A percentile compares a stretch with the other conserved stretches of the same genome.
Evolutionary conservation across 805 yeast species (phyloP).

Genomic region (Wickerhamomyces xylosicus): DNA sequence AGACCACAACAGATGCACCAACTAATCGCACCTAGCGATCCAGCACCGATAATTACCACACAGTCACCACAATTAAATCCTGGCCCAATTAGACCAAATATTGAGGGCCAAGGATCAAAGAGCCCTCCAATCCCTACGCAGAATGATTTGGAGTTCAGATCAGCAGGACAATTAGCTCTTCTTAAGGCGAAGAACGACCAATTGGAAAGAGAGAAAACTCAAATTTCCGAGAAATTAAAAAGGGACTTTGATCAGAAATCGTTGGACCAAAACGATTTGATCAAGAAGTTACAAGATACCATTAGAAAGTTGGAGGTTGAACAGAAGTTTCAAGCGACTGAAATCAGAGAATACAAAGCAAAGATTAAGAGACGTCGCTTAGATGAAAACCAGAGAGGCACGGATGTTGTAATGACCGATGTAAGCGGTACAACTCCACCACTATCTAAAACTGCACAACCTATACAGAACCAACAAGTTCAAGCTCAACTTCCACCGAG

Average conservation of each 20-base stretch:
- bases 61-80: background rate
- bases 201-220: slow-evolving; percentile 38
- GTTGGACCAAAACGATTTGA: slow-evolving; percentile 23
- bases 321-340: slow-evolving; percentile 42
- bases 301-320: slow-evolving; percentile 41
- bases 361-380: slow-evolving; percentile 12
- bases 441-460: slow-evolving; percentile 4
- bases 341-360: slow-evolving; percentile 25
- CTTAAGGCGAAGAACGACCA: slow-evolving; percentile 42
- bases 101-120: background rate
- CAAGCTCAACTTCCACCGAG: background rate
- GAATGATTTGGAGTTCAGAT: slow-evolving; percentile 29
- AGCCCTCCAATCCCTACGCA: background rate
- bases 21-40: background rate
- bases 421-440: slow-evolving; percentile 6
- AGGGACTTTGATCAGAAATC: slow-evolving; percentile 11
- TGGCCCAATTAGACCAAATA: background rate
- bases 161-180: slow-evolving; percentile 76
- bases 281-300: slow-evolving; percentile 29
- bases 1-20: slow-evolving; percentile 1
- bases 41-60: background rate
- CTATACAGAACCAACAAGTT: background rate
- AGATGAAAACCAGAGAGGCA: slow-evolving; percentile 4
- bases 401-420: slow-evolving; percentile 1
- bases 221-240: slow-evolving; percentile 31